These are phyloP conservation scores for Harringtonia aguacate DNA, from an alignment of 2,329 filamentous ascomycete genomes.

Conservation along the genomic window DNA sequence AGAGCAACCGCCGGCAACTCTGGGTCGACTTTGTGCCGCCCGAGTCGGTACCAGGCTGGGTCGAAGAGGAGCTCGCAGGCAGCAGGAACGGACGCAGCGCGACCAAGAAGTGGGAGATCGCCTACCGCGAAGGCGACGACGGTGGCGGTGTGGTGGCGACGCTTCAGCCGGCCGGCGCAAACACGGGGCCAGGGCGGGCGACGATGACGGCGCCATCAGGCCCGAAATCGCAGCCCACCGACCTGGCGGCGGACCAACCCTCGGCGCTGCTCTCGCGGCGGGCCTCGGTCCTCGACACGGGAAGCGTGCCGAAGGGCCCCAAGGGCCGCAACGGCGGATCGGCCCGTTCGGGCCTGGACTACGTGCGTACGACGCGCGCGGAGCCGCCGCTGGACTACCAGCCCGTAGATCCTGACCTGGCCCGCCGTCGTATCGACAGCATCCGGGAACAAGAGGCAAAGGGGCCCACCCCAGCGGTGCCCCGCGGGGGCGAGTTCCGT, in stretches of 20 bases:
- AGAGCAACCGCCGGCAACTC: conserved; percentile 70
- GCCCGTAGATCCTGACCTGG: conserved; percentile 55
- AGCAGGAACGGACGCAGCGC: conserved; percentile 20
- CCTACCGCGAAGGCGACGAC: conserved; percentile 50
- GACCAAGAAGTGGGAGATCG: conserved; percentile 56
- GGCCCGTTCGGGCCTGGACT: background rate
- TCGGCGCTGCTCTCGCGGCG: conserved; percentile 11
- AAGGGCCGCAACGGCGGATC: background rate
- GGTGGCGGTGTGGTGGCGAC: conserved; percentile 38
- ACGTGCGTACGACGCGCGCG: conserved; percentile 24
- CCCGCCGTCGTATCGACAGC: conserved; percentile 50
- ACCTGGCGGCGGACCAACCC: conserved; percentile 7
- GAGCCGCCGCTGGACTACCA: conserved; percentile 32
- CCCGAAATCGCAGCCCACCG: conserved; percentile 13
- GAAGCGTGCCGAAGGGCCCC: conserved; percentile 23
- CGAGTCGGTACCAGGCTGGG: conserved; percentile 63
- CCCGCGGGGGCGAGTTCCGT: conserved; percentile 18
- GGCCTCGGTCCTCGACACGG: conserved; percentile 15
- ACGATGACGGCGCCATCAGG: conserved; percentile 11
- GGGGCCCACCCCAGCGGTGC: background rate
- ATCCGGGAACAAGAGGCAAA: conserved; percentile 23
- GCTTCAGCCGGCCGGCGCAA: conserved; percentile 36
- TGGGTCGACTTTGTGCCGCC: conserved; percentile 86
- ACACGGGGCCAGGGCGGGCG: conserved; percentile 4
- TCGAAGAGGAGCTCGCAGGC: conserved; percentile 56